Evolutionary conservation across 2,329 filamentous ascomycete species (phyloP), one percentile per base, ranked within the genome.

Genomic region (Meredithiella fracta): DNA sequence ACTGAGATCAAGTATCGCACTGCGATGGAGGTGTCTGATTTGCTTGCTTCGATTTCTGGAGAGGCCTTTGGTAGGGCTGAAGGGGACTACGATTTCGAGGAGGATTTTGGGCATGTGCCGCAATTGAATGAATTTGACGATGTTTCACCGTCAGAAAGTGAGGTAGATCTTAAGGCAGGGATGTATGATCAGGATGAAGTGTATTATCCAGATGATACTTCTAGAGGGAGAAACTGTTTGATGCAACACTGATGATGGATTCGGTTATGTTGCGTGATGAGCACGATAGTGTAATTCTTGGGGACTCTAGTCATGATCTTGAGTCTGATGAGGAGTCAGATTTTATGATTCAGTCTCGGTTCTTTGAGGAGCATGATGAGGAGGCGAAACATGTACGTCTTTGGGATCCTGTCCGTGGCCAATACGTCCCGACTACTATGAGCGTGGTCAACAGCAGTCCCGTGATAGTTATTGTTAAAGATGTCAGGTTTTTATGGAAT

Each of bases 401-500:
- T 44, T 94, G 88, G 88, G 83, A 90, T 66, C 89, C 86, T 1
- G 72, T 74, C 1, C 81, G 79, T 61, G 90, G 91, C 62, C 80
- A 77, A 1, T 92, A 92, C 62, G 82, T 85, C 55, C 72, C 75
- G 44, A 75, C 79, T 1, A 82, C 84, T 47, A 73, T 78, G 52
- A 67, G 71, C 8, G 80, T 83, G 59, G 72, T 82, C 7, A 73
- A 75, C 40, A 74, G 74, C 54, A 86, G 83, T 60, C 87, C 91
- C 4, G 69, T 98, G 14, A 82, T 81, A 60, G 74, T 96, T 2
- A 80, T 81, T 3, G 77, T 97, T 15, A 82, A 86, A 25, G 88
- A 96, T 64, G 83, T 95, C 4, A 88, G 97, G 65, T 72, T 96
- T 53, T 96, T 97, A 59, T 98, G 92, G 92, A 94, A 98, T 64